Conservation (phyloP, 495 filamentous ascomycete genomes). For the Aspergillus affinis region DNA sequence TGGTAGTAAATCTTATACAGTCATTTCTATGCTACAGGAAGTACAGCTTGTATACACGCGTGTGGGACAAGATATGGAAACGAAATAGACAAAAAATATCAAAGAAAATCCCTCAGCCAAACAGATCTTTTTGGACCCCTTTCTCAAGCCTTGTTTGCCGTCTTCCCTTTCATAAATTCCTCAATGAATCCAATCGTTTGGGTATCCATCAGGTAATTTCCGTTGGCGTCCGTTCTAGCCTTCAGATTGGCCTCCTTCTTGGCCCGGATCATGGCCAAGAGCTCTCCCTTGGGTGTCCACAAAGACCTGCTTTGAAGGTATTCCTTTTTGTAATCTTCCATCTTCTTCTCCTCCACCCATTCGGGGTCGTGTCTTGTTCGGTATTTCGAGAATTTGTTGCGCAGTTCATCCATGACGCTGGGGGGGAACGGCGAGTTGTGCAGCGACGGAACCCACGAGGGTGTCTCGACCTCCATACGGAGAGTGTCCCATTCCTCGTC, state of each 20-base stretch:
- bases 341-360: slow-evolving; percentile 52
- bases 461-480: slow-evolving; percentile 70
- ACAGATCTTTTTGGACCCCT: not conserved
- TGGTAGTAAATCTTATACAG: slow-evolving; percentile 16
- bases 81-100: slow-evolving; percentile 5
- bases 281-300: slow-evolving; percentile 45
- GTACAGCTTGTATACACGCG: slow-evolving; percentile 37
- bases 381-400: slow-evolving; percentile 82
- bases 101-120: slow-evolving; percentile 9
- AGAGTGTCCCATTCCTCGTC: slow-evolving; percentile 68
- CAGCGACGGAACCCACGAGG: slow-evolving; percentile 74
- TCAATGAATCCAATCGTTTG: slow-evolving; percentile 38
- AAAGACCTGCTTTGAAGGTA: slow-evolving; percentile 51
- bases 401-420: slow-evolving; percentile 79
- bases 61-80: not conserved
- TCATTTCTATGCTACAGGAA: slow-evolving; percentile 40
- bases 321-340: slow-evolving; percentile 58
- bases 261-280: slow-evolving; percentile 20
- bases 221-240: slow-evolving; percentile 32
- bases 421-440: slow-evolving; percentile 75
- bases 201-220: slow-evolving; percentile 37
- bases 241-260: slow-evolving; percentile 27
- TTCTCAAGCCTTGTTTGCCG: slow-evolving; percentile 18
- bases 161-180: slow-evolving; percentile 30
- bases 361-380: slow-evolving; percentile 74